phyloP scores from a whole-genome alignment of 2,329 filamentous ascomycete species.

The Colletotrichum sojae region DNA sequence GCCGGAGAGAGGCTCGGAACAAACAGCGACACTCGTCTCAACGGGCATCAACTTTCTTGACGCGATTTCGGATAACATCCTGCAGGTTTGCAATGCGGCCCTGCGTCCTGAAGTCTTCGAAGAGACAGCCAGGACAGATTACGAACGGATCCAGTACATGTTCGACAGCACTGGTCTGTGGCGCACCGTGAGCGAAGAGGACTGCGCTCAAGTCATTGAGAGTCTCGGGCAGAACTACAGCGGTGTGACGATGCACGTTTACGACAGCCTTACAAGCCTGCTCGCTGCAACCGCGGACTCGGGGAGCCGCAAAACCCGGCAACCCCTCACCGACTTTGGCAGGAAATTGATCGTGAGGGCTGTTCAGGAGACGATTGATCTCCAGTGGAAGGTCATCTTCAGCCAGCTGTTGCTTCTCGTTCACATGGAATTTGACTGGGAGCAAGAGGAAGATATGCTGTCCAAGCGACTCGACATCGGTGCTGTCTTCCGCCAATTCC shows the following conservation, averaged over 20 bases:
- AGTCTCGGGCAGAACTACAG: conserved; percentile 77
- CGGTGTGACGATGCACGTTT: conserved; percentile 69
- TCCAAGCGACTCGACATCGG: conserved; percentile 75
- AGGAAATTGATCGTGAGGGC: conserved; percentile 81
- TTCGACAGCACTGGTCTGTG: conserved; percentile 85
- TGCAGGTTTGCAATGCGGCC: conserved; percentile 76
- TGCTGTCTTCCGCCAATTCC: conserved; percentile 77
- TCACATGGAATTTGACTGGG: conserved; percentile 88
- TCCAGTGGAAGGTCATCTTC: conserved; percentile 82
- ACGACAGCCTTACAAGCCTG: conserved; percentile 65
- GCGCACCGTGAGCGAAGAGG: conserved; percentile 85
- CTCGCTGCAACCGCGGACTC: conserved; percentile 59
- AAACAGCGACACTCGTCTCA: conserved; percentile 74
- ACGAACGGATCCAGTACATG: conserved; percentile 82
- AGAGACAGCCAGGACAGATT: conserved; percentile 77
- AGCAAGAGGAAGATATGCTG: conserved; percentile 78
- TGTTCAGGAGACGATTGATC: conserved; percentile 82
- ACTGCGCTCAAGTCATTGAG: conserved; percentile 78
- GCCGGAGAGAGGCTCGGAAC: conserved; percentile 66
- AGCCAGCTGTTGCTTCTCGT: conserved; percentile 87
- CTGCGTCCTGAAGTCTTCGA: conserved; percentile 82
- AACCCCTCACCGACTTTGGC: conserved; percentile 81
- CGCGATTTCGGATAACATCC: conserved; percentile 77
- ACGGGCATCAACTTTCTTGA: conserved; percentile 80
- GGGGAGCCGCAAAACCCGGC: conserved; percentile 60